Evolutionary conservation across 495 filamentous ascomycete species (phyloP), one percentile per base, ranked within the genome.

Genomic region (Podospora bellae-mahoneyi): DNA sequence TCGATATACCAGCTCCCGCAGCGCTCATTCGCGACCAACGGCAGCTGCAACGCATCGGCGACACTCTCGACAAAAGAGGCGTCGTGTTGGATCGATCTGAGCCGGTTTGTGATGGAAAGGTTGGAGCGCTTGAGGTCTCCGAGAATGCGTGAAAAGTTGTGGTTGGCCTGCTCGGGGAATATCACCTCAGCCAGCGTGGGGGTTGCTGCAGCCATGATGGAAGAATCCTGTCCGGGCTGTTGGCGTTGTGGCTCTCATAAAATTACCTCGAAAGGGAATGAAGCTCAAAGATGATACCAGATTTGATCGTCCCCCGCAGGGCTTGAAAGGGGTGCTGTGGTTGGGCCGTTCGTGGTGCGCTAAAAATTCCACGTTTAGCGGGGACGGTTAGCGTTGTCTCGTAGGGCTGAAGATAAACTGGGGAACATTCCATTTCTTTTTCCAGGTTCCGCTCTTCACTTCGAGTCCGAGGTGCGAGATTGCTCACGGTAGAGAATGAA

Each of bases 1-100:
- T 87, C 81, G 53, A 97, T 91, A 77, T 99, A 99, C 95, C 95
- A 99, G 75, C 92, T 93, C 1, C 95, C 95, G 74, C 94, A 97
- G 62, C 95, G 84, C 76, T 97, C 92, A 73, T 99, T 99, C 26
- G 93, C 91, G 26, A 99, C 81, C n/a, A 97, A 79, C 0, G 94
- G 94, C n/a, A 95, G 81, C 23, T 73, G 72, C 62, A 86, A 82
- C 15, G 79, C 77, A 39, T 71, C 72, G 3, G 79, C 80, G 0
- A 89, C 87, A 13, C 83, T 78, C 18, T 78, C 77, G 18, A 92
- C 88, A 74, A 93, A 94, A 19, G 76, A 72, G 15, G 89, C 87
- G 77, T 95, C 92, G 16, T 84, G 75, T 68, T 82, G 80, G 73
- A 94, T 92, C 53, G 89, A 93, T 54, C 80, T 79, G 7, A 98